These are phyloP conservation scores for Penicillium sp. DNA, from an alignment of 2,329 filamentous ascomycete genomes.

Conservation along the genomic window DNA sequence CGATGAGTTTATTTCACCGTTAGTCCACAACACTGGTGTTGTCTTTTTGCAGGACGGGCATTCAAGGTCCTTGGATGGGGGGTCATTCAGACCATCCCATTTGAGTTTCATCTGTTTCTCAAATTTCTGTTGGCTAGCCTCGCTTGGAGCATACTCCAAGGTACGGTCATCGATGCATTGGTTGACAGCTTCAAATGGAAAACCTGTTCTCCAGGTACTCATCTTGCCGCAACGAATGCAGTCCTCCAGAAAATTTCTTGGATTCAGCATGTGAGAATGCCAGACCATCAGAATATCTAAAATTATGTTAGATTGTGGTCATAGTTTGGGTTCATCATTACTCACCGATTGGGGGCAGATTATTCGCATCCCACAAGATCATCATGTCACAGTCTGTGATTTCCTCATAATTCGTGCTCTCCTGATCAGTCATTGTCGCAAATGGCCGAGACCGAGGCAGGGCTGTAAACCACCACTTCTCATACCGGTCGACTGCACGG, in stretches of 20 bases:
- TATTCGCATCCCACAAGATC: conserved; percentile 15
- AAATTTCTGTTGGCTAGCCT: conserved; percentile 16
- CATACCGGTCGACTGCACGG: conserved; percentile 66
- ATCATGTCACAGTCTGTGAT: conserved; percentile 9
- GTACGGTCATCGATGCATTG: conserved; percentile 17
- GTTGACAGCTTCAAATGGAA: conserved; percentile 21
- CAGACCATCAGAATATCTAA: conserved; percentile 27
- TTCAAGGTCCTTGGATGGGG: conserved; percentile 47
- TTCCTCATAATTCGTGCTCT: conserved; percentile 8
- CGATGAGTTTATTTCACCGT: conserved; percentile 23
- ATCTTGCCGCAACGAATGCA: conserved; percentile 25
- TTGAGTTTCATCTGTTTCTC: conserved; percentile 29
- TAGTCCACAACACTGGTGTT: conserved; percentile 60
- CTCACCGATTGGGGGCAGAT: conserved; percentile 23
- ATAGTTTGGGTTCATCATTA: neutral
- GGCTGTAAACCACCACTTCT: conserved; percentile 55
- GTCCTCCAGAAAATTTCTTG: conserved; percentile 22
- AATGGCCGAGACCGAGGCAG: conserved; percentile 15
- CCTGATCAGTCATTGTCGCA: conserved; percentile 12
- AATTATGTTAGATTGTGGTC: neutral
- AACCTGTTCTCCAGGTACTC: conserved; percentile 23
- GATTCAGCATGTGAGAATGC: conserved; percentile 26
- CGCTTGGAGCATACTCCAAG: conserved; percentile 16
- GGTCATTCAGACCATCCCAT: conserved; percentile 63
- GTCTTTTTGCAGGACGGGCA: conserved; percentile 56